These are phyloP conservation scores for Avena insularis DNA, from an alignment of 176 grass and related monocot genomes.

Conservation along the genomic window DNA sequence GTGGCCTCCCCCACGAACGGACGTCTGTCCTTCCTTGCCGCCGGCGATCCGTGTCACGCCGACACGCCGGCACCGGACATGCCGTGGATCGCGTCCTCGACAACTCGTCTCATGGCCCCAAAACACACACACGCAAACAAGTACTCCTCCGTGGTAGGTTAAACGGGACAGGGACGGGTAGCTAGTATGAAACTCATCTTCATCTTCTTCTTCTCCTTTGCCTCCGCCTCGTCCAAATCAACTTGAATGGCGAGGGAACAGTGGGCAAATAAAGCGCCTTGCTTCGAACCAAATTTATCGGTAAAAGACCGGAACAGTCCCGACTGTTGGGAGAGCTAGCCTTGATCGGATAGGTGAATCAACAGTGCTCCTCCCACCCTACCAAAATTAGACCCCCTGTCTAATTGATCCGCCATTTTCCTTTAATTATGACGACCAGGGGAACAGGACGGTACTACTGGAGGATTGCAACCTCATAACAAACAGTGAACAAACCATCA, in stretches of 20 bases:
- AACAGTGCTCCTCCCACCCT: neutral
- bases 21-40: slow-evolving; percentile 36
- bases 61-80: slow-evolving; percentile 23
- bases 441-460: neutral
- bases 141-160: neutral
- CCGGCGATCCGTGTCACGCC: slow-evolving; percentile 18
- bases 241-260: neutral
- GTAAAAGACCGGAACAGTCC: neutral
- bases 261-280: slow-evolving; percentile 35
- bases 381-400: neutral
- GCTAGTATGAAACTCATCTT: too few species aligned
- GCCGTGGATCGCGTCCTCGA: neutral
- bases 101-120: too few species aligned
- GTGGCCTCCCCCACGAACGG: neutral
- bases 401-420: neutral
- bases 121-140: neutral
- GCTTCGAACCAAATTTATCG: slow-evolving; percentile 56
- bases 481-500: neutral
- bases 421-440: neutral
- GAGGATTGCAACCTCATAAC: slow-evolving; percentile 36
- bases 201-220: neutral
- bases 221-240: slow-evolving; percentile 42
- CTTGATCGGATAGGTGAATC: neutral
- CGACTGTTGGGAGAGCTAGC: neutral
- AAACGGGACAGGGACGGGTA: slow-evolving; percentile 8